Percentiles rank a stretch among this genome's conserved stretches.
Conservation (phyloP, 1,139 yeast species). For the Debaryomyces sp. region DNA sequence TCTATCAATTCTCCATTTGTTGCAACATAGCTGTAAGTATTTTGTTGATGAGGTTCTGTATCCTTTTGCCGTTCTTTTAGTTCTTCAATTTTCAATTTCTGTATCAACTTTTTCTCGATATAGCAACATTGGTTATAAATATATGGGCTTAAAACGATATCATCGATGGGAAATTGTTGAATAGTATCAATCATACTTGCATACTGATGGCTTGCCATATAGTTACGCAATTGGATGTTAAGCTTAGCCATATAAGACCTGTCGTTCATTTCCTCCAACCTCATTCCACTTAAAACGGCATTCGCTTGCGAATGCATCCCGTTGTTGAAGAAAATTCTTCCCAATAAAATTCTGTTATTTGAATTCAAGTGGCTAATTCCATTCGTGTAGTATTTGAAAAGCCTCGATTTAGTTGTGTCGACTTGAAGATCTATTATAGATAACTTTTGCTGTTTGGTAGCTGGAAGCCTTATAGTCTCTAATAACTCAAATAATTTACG, state of each 20-base stretch:
- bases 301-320: constrained; percentile 28
- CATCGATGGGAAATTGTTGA: constrained; percentile 34
- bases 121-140: constrained; percentile 33
- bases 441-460: constrained; percentile 17
- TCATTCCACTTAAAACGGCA: constrained; percentile 25
- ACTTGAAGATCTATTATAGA: constrained; percentile 19
- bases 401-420: constrained; percentile 11
- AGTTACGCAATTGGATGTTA: constrained; percentile 26
- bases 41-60: background rate
- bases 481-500: constrained; percentile 23
- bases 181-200: constrained; percentile 22
- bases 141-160: constrained; percentile 37
- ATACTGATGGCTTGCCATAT: constrained; percentile 22
- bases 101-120: constrained; percentile 24
- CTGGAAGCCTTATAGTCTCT: constrained; percentile 21
- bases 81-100: constrained; percentile 1
- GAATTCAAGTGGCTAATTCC: constrained; percentile 19
- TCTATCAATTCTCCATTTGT: constrained; percentile 1
- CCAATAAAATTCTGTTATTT: constrained; percentile 34
- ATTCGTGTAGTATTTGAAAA: constrained; percentile 1
- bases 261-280: constrained; percentile 27
- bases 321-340: constrained; percentile 35
- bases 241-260: constrained; percentile 28
- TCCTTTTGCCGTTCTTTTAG: background rate
- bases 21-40: background rate